Base-by-base conservation (phyloP, 2,329 filamentous ascomycete species). In the Geosmithia morbida region DNA sequence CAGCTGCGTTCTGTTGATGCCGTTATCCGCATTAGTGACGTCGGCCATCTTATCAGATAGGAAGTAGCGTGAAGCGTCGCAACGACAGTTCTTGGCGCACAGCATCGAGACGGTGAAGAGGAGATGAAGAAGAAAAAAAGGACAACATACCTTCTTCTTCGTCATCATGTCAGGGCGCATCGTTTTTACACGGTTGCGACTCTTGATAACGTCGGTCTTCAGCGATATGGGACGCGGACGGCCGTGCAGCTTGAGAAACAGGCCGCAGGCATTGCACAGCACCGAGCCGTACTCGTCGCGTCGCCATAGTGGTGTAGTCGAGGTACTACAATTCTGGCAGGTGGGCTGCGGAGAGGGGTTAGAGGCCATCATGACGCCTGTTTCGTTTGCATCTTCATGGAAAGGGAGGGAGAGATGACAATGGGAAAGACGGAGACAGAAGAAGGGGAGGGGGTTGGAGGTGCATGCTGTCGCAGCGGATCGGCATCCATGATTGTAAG, bases 181-280 rank as follows among this genome's bases (percentile, higher is more conserved):
- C 26, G 88, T 92, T 74, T 97, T 97, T 56, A 97, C 90, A 54
- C 92, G 82, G 68, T 98, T 98, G 59, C 92, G 87, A 71, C 89
- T 96, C 74, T 98, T 98, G 71, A 98, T 98, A 55, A 97, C 90
- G 71, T 98, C 92, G 45, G 92, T 97, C 75, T 98, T 98, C 57
- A 98, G 77, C 57, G 87, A 94, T 63, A 95, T 96, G 55, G 92
- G 92, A 48, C 92, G 83, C 51, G 92, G 81, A 22, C 89, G 85
- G 53, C 89, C 89, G 63, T 98, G 92, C 55, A 98, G 76, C 75
- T 98, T 98, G 59, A 97, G 77, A 66, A 97, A 98, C 49, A 98
- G 77, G 50, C 92, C 92, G 67, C 92, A 98, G 59, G 92, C 92
- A 69, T 98, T 98, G 80, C 92, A 98, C 46, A 98, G 83, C 39